Base-by-base conservation (phyloP, 2,329 filamentous ascomycete genomes). In the Esteya vermicola region DNA sequence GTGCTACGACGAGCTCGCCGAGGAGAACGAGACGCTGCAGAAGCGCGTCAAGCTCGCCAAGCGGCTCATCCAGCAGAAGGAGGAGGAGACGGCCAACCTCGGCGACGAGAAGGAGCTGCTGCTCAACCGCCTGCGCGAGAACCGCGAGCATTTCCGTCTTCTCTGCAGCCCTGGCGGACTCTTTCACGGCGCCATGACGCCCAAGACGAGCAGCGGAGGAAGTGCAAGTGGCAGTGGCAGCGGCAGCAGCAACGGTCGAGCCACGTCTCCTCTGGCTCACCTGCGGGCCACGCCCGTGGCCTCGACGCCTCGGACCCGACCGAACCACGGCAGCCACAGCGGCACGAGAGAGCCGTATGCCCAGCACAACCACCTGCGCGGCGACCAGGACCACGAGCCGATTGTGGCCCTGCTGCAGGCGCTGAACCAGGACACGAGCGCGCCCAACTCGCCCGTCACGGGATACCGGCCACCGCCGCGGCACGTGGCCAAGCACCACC, bases 341-440 rank as follows among this genome's bases (percentile, higher is more conserved):
- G n/a, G n/a, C n/a, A n/a, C n/a, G n/a, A n/a, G n/a, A n/a, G n/a
- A n/a, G n/a, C n/a, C n/a, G n/a, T n/a, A n/a, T n/a, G n/a, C n/a
- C 22, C 31, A 14, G 10, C 26, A 32, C 10, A 39, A 44, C 22
- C 56, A 55, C n/a, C 55, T 59, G 30, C 67, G 65, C 38, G 61
- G 57, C n/a, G 64, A 69, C 40, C 62, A 67, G 32, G 71, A 68
- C 41, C 68, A 78, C 47, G 75, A 73, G 47, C 68, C 78, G 20
- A 81, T 94, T 52, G 85, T 82, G 23, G 83, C 81, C 23, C 70
- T 94, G 6, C 67, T 94, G 39, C 80, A 88, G 53, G 84, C 88
- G 42, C 83, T 88, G 43, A 68, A 89, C 32, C 85, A 85, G 50
- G 78, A 78, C 51, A 75, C 74, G 47, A 85, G 80, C 49, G 78